A percentile compares a stretch with the other conserved stretches of the same genome.
Conservation (phyloP, 2,329 filamentous ascomycete genomes). For the Trichoderma sp. region DNA sequence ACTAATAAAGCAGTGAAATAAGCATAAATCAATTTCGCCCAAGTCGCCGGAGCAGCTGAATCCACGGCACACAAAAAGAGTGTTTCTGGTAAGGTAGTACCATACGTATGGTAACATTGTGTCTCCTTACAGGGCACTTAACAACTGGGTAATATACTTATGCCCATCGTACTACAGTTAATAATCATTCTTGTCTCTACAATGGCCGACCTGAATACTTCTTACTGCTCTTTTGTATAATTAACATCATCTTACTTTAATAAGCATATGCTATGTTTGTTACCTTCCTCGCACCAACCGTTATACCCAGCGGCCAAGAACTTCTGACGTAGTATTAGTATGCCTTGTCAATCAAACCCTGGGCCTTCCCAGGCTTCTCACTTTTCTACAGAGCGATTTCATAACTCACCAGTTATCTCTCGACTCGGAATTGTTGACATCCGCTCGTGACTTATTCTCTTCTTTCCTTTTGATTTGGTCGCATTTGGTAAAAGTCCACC, state of each 20-base stretch:
- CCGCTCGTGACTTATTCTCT: background rate
- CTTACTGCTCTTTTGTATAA: background rate
- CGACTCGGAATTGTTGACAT: background rate
- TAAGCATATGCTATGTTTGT: background rate
- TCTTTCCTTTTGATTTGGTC: background rate
- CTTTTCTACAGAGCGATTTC: background rate
- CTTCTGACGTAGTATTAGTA: background rate
- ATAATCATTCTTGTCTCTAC: background rate
- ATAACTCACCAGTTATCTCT: background rate
- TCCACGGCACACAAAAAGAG: background rate
- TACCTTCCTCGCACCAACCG: background rate
- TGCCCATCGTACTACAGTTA: background rate
- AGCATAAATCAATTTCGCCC: background rate
- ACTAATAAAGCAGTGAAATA: background rate
- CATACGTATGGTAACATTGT: background rate
- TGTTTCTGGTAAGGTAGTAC: background rate
- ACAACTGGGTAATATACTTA: background rate
- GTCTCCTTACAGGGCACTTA: background rate
- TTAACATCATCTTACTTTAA: background rate
- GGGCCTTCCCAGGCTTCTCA: background rate
- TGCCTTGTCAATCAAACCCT: background rate
- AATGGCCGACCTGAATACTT: background rate
- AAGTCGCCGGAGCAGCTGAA: background rate
- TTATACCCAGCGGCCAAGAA: background rate
- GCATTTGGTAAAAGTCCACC: background rate